Base-by-base conservation (phyloP, 1,284 basidiomycete species). In the Tilletia caries region DNA sequence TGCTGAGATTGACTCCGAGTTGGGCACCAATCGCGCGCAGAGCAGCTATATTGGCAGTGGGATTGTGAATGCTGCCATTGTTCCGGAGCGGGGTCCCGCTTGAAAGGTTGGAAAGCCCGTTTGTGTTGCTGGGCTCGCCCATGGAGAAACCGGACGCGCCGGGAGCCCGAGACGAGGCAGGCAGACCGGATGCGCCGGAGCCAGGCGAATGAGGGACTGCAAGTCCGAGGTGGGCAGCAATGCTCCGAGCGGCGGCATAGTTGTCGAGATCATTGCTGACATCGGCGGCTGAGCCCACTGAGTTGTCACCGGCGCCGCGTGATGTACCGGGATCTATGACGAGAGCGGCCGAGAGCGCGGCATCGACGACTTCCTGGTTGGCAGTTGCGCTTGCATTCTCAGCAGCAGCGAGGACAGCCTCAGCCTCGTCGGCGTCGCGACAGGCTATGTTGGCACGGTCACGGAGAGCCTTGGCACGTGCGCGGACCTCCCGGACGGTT, bases 341-440 rank as follows among this genome's bases (percentile, higher is more conserved):
- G 13, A 60, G 54, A 20, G 54, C 54, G 32, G 54, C 54, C 15
- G 54, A 60, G 13, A 60, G 54, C 10, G 54, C 54, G 10, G 54
- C 54, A 32, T 60, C 54, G 54, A 60, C 25, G 54, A 60, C 54
- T 27, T 60, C 54, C 32, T 60, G 54, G 27, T 60, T 60, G 27
- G 54, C 54, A 27, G 29, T 18, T 8, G 54, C n/a, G 27, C 54
- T 60, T 18, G 54, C 54, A 60, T 25, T 10, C 27, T 60, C 54
- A 18, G 54, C 54, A 5, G 54, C 54, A 8, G 54, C 54, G 25
- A 60, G 29, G 18, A 60, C 54, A 4, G 54, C 54, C 27, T 60
- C 54, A 5, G 54, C 54, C 4, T 60, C 54, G 54, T 60, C 54
- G 54, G 54, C 54, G 27, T 60, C 54, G 54, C 54, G 54, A 32